Conservation (phyloP, 345 rosid genomes). For the Salix exigua region DNA sequence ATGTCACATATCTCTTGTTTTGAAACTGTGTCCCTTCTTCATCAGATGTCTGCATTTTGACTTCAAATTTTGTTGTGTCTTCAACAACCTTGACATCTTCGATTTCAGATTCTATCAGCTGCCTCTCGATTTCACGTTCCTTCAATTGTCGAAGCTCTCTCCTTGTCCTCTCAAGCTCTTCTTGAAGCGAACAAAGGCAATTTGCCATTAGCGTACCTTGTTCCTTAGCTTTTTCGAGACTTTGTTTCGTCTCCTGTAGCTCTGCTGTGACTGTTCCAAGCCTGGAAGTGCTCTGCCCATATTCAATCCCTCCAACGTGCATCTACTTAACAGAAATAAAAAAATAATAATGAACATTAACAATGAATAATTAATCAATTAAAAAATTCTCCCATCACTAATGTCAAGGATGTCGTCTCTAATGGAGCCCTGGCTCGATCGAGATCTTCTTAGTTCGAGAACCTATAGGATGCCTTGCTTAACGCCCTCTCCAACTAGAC, state of each 20-base stretch:
- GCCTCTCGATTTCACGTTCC: slow-evolving; percentile 24
- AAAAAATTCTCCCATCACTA: too few relatives aligned
- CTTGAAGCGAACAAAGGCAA: slow-evolving; percentile 49
- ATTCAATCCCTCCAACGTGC: slow-evolving; percentile 30
- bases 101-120: slow-evolving; percentile 25
- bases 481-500: background rate
- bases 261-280: slow-evolving; percentile 42
- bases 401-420: too few relatives aligned
- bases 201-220: slow-evolving; percentile 57
- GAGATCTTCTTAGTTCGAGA: too few relatives aligned
- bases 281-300: slow-evolving; percentile 19
- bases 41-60: slow-evolving; percentile 9
- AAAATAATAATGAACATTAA: background rate
- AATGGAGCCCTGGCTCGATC: too few relatives aligned
- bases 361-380: too few relatives aligned
- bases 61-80: slow-evolving; percentile 38
- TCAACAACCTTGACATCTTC: slow-evolving; percentile 43
- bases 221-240: slow-evolving; percentile 62
- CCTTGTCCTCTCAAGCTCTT: slow-evolving; percentile 78
- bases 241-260: slow-evolving; percentile 71
- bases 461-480: background rate
- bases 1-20: slow-evolving; percentile 62
- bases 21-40: slow-evolving; percentile 30
- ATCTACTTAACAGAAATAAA: slow-evolving; percentile 23
- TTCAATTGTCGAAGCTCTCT: slow-evolving; percentile 55